These are phyloP conservation scores for Schwanniomyces sp. DNA, from an alignment of 805 yeast genomes.

Conservation along the genomic window DNA sequence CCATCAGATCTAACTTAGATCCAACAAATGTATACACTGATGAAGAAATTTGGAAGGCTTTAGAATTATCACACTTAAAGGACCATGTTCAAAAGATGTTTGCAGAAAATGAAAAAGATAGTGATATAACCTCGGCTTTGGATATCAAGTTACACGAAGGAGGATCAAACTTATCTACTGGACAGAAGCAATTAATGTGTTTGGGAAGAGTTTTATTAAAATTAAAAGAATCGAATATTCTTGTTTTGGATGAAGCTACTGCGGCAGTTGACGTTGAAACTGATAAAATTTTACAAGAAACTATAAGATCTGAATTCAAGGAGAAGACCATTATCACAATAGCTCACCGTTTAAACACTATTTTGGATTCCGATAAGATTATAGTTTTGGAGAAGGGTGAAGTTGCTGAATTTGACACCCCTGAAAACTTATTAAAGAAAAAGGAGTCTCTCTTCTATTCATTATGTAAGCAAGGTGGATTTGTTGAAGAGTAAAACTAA, in stretches of 20 bases:
- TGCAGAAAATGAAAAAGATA: constrained; percentile 24
- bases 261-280: constrained; percentile 90
- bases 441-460: constrained; percentile 73
- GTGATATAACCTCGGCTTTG: constrained; percentile 24
- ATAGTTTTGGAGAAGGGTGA: constrained; percentile 74
- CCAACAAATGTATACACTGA: constrained; percentile 36
- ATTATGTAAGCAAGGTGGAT: constrained; percentile 81
- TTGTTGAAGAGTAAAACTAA: constrained; percentile 25
- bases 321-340: constrained; percentile 79
- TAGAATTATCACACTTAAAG: constrained; percentile 43
- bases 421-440: constrained; percentile 62
- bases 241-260: constrained; percentile 82
- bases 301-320: constrained; percentile 72
- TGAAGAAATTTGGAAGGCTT: constrained; percentile 41
- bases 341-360: constrained; percentile 83
- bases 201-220: constrained; percentile 74
- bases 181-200: constrained; percentile 65
- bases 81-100: constrained; percentile 40
- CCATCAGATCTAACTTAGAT: constrained; percentile 41
- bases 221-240: constrained; percentile 54
- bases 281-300: constrained; percentile 72
- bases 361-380: constrained; percentile 76
- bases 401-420: constrained; percentile 76
- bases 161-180: constrained; percentile 49
- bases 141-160: constrained; percentile 43